Conservation (phyloP, 331 rosid genomes). For the Cydonia oblonga region DNA sequence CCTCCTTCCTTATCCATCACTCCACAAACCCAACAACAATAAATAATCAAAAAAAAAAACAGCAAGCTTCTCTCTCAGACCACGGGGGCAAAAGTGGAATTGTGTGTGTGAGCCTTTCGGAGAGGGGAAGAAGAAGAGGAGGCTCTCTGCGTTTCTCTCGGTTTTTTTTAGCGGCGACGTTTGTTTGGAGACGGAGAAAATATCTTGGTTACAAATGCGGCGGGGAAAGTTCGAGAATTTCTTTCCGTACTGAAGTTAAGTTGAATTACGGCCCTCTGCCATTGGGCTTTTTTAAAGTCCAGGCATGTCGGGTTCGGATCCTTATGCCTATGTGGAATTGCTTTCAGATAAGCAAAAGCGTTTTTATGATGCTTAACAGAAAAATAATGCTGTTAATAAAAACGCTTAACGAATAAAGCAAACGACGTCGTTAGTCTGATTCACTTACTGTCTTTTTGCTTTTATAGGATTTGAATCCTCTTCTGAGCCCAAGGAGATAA, state of each 20-base stretch:
- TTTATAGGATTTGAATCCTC: no score
- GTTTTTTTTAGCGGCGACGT: background rate
- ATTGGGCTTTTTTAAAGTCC: background rate
- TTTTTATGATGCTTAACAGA: no score
- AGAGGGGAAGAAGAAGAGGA: background rate
- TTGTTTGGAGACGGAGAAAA: background rate
- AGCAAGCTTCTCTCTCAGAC: background rate
- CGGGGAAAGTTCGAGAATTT: conserved; percentile 43
- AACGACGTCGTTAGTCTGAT: no score
- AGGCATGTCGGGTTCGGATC: background rate
- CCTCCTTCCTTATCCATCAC: conserved; percentile 75
- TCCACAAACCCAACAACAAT: background rate
- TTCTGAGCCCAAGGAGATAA: no score
- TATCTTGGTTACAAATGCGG: conserved; percentile 16
- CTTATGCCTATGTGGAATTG: background rate
- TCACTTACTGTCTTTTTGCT: no score
- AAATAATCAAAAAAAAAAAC: background rate
- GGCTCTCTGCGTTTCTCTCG: background rate
- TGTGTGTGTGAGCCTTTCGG: background rate
- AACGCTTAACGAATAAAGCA: no score
- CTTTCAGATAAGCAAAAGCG: no score
- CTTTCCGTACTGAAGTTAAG: fast-evolving
- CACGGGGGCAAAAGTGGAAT: no score
- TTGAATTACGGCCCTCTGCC: conserved; percentile 14
- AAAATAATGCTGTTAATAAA: no score